These are phyloP conservation scores for Jacaranda copaia DNA, from an alignment of 257 asterid genomes.

Conservation along the genomic window DNA sequence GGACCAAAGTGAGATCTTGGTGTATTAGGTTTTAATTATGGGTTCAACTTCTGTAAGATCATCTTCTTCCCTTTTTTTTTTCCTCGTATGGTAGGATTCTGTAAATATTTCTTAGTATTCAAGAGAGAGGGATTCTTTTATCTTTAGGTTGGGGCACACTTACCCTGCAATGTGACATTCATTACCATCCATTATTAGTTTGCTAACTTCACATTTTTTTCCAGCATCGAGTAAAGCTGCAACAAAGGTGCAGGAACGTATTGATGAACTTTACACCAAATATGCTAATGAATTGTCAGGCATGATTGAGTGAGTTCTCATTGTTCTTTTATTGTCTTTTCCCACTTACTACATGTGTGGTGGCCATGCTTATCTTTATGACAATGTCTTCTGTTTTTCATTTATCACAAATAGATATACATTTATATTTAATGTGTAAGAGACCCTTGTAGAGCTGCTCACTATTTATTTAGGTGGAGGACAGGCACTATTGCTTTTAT, in stretches of 20 bases:
- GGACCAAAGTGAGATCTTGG: neutral
- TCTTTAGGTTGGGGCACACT: constrained; percentile 6
- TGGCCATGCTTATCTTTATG: constrained; percentile 18
- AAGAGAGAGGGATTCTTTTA: neutral
- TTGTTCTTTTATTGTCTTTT: constrained; percentile 15
- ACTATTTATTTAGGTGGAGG: constrained; percentile 18
- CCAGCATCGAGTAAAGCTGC: constrained; percentile 82
- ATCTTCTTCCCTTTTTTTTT: neutral
- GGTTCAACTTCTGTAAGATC: constrained; percentile 9
- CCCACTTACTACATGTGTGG: neutral
- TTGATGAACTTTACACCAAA: constrained; percentile 65
- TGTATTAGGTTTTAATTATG: constrained; percentile 4
- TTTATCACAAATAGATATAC: neutral
- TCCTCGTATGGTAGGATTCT: neutral
- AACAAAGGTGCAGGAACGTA: constrained; percentile 63
- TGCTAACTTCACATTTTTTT: constrained; percentile 14
- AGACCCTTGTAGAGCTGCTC: neutral
- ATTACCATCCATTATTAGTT: constrained; percentile 5
- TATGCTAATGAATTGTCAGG: constrained; percentile 61
- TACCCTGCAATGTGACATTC: constrained; percentile 6
- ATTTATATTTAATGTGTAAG: neutral
- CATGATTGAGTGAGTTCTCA: constrained; percentile 74
- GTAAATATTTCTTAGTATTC: constrained; percentile 2
- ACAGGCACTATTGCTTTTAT: neutral
- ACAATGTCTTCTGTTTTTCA: neutral